Evolutionary conservation across 371 early-diverging fungal genomes (phyloP).

Genomic region (Mortierella sp.): DNA sequence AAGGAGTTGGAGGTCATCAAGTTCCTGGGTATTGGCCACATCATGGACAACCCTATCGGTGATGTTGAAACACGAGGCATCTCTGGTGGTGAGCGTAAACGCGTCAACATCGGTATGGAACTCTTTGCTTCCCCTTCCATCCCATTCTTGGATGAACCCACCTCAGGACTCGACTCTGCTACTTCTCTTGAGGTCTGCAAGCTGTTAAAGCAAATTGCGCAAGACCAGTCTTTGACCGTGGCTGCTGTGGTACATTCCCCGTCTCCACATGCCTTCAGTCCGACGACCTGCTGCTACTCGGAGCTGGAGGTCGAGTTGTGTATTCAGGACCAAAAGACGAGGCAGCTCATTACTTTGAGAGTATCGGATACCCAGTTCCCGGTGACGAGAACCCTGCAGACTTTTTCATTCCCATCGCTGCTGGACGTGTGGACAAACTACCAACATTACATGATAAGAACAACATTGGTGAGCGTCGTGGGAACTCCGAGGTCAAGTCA

Average conservation of each 20-base stretch:
- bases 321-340: conserved; percentile 67
- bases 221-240: conserved; percentile 68
- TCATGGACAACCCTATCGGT: conserved; percentile 75
- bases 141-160: conserved; percentile 89
- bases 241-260: conserved; percentile 84
- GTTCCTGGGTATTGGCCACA: conserved; percentile 69
- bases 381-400: conserved; percentile 67
- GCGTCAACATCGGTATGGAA: conserved; percentile 87
- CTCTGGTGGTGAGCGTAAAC: conserved; percentile 91
- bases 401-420: conserved; percentile 63
- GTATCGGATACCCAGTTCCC: conserved; percentile 69
- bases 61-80: conserved; percentile 73
- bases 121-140: conserved; percentile 81
- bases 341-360: conserved; percentile 61
- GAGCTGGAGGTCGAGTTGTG: conserved; percentile 71
- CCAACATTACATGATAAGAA: conserved; percentile 1
- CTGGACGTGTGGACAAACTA: conserved; percentile 41
- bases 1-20: conserved; percentile 68
- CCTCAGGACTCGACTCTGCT: conserved; percentile 84
- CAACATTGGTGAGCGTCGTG: conserved; percentile 1
- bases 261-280: conserved; percentile 70
- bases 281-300: conserved; percentile 75
- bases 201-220: conserved; percentile 66
- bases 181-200: conserved; percentile 74
- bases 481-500: conserved; percentile 1